Evolutionary conservation across 352 stramenopile genomes (phyloP).

Genomic region (Pythium aphanidermatum): DNA sequence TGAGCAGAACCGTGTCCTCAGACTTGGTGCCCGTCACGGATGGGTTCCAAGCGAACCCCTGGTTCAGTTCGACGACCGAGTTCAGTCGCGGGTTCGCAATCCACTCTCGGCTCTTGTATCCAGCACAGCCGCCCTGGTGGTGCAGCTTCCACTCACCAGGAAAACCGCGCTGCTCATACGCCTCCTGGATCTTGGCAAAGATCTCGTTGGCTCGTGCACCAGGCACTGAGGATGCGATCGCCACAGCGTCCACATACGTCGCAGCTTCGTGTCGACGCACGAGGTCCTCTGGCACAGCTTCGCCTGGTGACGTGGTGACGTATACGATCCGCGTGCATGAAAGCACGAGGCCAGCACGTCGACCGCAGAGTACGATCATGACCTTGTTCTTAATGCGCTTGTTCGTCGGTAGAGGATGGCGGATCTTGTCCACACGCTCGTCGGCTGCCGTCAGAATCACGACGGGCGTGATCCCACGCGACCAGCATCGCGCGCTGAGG

Average conservation of each 20-base stretch:
- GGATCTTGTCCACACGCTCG: conserved; percentile 57
- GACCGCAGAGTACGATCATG: conserved; percentile 73
- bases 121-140: conserved; percentile 57
- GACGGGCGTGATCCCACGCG: conserved; percentile 41
- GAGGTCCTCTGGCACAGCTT: conserved; percentile 28
- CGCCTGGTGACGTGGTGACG: conserved; percentile 32
- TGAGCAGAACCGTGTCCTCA: conserved; percentile 59
- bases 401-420: conserved; percentile 60
- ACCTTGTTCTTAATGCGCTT: conserved; percentile 68
- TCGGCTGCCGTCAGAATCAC: conserved; percentile 60
- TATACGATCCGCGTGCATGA: conserved; percentile 67
- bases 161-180: conserved; percentile 52
- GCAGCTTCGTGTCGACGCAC: conserved; percentile 51
- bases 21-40: conserved; percentile 69
- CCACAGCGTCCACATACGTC: conserved; percentile 61
- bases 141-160: conserved; percentile 55
- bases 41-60: conserved; percentile 69
- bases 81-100: conserved; percentile 43
- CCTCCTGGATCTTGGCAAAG: conserved; percentile 46
- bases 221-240: conserved; percentile 35
- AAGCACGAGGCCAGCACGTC: conserved; percentile 50
- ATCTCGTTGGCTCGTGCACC: conserved; percentile 34
- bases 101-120: conserved; percentile 72
- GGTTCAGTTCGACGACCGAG: conserved; percentile 31
- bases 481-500: conserved; percentile 32